Percentiles rank a stretch among this genome's conserved stretches.
phyloP scores from a whole-genome alignment of 2,329 filamentous ascomycete species.

The Cercospora zeae-maydis region DNA sequence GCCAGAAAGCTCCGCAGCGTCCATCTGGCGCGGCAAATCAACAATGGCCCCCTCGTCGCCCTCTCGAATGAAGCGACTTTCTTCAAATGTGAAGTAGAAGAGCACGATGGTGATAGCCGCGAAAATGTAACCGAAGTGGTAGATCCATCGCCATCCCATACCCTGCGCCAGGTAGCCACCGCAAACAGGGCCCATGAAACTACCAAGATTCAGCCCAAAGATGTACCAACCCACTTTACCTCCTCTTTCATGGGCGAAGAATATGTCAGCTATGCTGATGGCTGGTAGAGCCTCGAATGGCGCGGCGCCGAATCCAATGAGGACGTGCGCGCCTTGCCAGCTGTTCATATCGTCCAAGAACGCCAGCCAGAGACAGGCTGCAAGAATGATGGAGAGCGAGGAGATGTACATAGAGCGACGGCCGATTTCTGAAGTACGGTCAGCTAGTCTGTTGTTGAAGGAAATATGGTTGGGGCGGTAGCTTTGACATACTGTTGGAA shows the following conservation, averaged over 20 bases:
- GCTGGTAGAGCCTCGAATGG: constrained; percentile 33
- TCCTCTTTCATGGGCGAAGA: constrained; percentile 34
- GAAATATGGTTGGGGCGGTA: neutral
- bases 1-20: neutral
- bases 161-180: constrained; percentile 50
- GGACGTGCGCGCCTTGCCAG: constrained; percentile 5
- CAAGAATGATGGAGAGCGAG: neutral
- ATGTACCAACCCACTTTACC: constrained; percentile 33
- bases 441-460: neutral
- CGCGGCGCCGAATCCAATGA: constrained; percentile 26
- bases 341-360: neutral
- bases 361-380: neutral
- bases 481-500: neutral
- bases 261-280: constrained; percentile 31
- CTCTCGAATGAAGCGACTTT: constrained; percentile 50
- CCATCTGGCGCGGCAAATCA: neutral
- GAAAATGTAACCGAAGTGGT: constrained; percentile 54
- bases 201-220: constrained; percentile 24
- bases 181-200: constrained; percentile 40
- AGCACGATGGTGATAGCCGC: constrained; percentile 47
- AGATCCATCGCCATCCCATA: constrained; percentile 49
- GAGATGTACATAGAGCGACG: neutral
- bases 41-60: neutral
- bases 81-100: constrained; percentile 58
- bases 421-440: neutral